A percentile compares a stretch with the other conserved stretches of the same genome.
These are phyloP conservation scores for Colletotrichum limetticola DNA, from an alignment of 2,329 filamentous ascomycete species.

Conservation along the genomic window DNA sequence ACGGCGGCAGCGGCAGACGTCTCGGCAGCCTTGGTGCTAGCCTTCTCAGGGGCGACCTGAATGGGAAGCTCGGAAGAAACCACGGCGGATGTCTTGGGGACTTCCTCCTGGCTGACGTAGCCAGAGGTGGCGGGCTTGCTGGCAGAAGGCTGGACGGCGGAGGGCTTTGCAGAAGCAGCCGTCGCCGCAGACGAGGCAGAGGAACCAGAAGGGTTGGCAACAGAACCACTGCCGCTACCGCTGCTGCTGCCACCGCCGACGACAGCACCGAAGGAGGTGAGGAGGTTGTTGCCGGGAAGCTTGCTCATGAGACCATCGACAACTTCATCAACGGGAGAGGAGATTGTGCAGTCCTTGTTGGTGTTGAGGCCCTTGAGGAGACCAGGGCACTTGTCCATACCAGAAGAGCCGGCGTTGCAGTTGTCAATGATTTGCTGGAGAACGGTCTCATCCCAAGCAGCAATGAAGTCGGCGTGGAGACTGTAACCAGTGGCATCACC, in stretches of 20 bases:
- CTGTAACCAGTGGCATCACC: conserved; percentile 78
- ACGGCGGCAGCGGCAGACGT: conserved; percentile 4
- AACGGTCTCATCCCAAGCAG: conserved; percentile 74
- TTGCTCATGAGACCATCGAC: conserved; percentile 54
- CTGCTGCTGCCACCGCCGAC: neutral
- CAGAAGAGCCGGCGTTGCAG: conserved; percentile 68
- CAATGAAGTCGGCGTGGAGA: conserved; percentile 78
- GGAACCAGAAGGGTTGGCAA: conserved; percentile 14
- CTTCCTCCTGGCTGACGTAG: neutral
- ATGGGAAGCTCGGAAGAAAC: conserved; percentile 22
- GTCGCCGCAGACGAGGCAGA: neutral
- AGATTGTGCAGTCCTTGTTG: conserved; percentile 61
- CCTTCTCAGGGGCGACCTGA: conserved; percentile 21
- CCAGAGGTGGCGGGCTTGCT: neutral
- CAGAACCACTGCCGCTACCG: conserved; percentile 12
- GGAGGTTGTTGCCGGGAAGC: conserved; percentile 66
- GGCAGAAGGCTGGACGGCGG: conserved; percentile 6
- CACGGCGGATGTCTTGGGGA: neutral
- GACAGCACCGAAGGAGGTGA: conserved; percentile 52
- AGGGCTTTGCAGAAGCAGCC: neutral
- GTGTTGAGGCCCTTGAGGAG: conserved; percentile 65
- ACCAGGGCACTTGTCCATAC: conserved; percentile 72
- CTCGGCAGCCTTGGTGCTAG: neutral
- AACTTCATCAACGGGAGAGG: conserved; percentile 57
- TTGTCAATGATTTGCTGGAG: conserved; percentile 75